Base-by-base conservation (phyloP, 2,329 filamentous ascomycete species). In the Xylaria sp. region DNA sequence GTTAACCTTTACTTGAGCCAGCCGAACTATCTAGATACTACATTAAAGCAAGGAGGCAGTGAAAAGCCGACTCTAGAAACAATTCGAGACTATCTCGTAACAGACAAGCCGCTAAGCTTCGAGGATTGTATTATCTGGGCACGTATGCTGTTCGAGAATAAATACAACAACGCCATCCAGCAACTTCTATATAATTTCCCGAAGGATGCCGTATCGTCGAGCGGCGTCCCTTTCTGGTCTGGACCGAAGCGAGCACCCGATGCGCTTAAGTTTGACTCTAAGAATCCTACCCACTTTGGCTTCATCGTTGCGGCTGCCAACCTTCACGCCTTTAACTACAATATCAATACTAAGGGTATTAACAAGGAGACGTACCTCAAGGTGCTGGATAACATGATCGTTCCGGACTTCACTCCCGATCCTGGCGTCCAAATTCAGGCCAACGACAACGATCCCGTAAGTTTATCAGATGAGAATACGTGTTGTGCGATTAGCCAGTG, bases 51-150 rank as follows among this genome's bases (percentile, higher is more conserved):
- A 80, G 92, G 94, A 57, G 96, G 95, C 12, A 97, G 95, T 78
- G 94, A 98, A 82, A 97, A 97, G 84, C 91, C 94, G 73, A 97
- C 94, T 1, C 80, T 99, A 49, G 94, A 98, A 83, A 95, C 90
- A 63, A 90, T 99, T 66, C 91, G 92, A 13, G 94, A 97, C 77
- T 98, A 91, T 80, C 86, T 99, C 62, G 94, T 97, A 48, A 94
- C 92, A 0, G 94, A 98, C 75, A 96, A 97, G 80, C 95, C 96
- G 3, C 85, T 94, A 67, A 94, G 89, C 31, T 98, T 97, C 77
- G 95, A 98, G 78, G 95, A 99, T 82, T 99, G 96, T 79, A 94
- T 99, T 76, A 90, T 93, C 74, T 99, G 96, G 96, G 96, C 93
- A 28, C 92, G 96, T 57, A 88, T 92, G 78, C 88, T 97, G 75